Conservation (phyloP, 768 basidiomycete species). For the Tephrocybe sp. region DNA sequence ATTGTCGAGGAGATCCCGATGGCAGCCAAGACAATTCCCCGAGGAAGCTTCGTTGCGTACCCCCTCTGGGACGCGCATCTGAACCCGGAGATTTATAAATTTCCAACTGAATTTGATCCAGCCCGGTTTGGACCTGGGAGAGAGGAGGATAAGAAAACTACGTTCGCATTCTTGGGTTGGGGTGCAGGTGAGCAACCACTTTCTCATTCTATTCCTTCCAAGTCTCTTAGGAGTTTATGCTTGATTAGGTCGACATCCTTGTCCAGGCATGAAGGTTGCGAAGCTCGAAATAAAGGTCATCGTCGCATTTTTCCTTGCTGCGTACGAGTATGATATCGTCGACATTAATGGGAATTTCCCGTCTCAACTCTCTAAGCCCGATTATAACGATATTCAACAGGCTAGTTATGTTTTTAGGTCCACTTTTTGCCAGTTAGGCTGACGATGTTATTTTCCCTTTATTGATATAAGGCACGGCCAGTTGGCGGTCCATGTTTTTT, state of each 20-base stretch:
- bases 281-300: constrained; percentile 37
- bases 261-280: constrained; percentile 34
- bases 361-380: constrained; percentile 8
- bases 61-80: constrained; percentile 28
- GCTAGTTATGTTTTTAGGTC: constrained; percentile 3
- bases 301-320: constrained; percentile 28
- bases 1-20: constrained; percentile 23
- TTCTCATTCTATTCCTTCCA: neutral
- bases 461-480: neutral
- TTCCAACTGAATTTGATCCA: constrained; percentile 34
- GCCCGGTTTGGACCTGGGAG: constrained; percentile 24
- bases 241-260: constrained; percentile 25
- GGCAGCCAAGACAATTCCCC: constrained; percentile 21
- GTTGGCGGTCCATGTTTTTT: neutral
- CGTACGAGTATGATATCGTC: constrained; percentile 31
- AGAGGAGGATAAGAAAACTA: constrained; percentile 31
- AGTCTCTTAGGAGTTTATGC: neutral
- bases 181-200: constrained; percentile 29
- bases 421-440: neutral
- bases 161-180: constrained; percentile 34
- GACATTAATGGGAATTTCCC: constrained; percentile 24
- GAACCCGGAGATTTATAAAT: constrained; percentile 31
- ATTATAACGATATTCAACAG: constrained; percentile 32
- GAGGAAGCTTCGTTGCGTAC: constrained; percentile 33
- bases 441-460: neutral